Base-by-base conservation (phyloP, 768 basidiomycete species). In the Cystofilobasidium ferigula region DNA sequence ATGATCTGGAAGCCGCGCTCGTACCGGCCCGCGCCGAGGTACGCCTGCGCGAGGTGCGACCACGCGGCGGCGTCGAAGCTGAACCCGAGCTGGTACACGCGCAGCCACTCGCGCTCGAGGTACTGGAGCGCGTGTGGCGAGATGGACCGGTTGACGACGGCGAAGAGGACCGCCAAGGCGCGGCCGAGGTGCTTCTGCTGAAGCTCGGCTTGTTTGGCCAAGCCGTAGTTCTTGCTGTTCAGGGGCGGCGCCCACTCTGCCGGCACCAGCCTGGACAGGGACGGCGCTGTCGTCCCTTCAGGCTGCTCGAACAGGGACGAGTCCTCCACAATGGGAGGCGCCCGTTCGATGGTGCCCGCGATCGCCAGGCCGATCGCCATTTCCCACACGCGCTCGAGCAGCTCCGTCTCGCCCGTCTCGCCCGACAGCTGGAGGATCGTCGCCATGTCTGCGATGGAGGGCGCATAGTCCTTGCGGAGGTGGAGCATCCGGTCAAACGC, bases 1-100 rank as follows among this genome's bases (percentile, higher is more conserved):
- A 28, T 16, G 38, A 63, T 63, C 51, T 63, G 62, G 36, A 63
- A 40, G 22, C 48, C 62, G 38, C 53, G 51, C 28, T 63, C 62
- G 26, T 32, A 38, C 53, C 53, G 48, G 36, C 51, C 51, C 26
- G 30, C 62, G 26, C 35, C 14, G 26, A 63, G 24, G 62, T 63
- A 63, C 13, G 53, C 51, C n/a, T 14, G 12, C 3, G 51, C 38
- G 26, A 63, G 62, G 20, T 51, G 51, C 6, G 12, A 51, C 62
- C 62, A 63, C 51, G 51, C 30, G 13, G 12, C 26, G 10, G 22
- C 28, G 51, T 63, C 62, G 38, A 63, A 53, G 14, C 62, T 53
- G 34, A 54, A 63, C 12, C 38, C 51, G 36, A 63, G 62, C 35
- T 51, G 36, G 26, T 38, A 51, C 2, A 54, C 62, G 32, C 53